Conservation (phyloP, 768 basidiomycete species). For the Dentipellis sp. region DNA sequence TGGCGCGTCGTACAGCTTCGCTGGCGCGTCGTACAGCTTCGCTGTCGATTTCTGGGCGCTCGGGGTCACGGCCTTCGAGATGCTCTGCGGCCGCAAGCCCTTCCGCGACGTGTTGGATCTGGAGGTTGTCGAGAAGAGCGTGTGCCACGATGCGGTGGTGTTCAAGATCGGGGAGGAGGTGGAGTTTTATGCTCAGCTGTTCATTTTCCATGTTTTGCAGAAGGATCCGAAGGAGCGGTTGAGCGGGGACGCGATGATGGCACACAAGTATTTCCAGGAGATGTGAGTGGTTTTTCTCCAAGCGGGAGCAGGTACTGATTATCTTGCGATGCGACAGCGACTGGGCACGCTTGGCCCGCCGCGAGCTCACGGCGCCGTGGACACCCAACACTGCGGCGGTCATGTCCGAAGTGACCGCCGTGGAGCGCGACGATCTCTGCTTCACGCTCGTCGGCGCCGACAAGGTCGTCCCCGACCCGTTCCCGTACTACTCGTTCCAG, state of each 20-base stretch:
- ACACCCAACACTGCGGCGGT: neutral
- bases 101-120: neutral
- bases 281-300: neutral
- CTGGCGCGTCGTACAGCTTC: neutral
- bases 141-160: neutral
- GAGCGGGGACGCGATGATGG: neutral
- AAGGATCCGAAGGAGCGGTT: neutral
- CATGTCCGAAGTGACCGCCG: neutral
- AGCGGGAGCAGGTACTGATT: neutral
- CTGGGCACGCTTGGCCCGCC: neutral
- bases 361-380: neutral
- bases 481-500: neutral
- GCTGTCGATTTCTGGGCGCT: constrained; percentile 93
- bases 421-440: neutral
- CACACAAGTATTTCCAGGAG: neutral
- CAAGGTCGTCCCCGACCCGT: neutral
- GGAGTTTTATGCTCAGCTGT: neutral
- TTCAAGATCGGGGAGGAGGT: neutral
- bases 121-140: neutral
- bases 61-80: constrained; percentile 88
- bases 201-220: neutral
- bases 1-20: neutral
- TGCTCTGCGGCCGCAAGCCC: constrained; percentile 33
- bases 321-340: neutral
- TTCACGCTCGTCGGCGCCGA: neutral